phyloP scores from a whole-genome alignment of 352 stramenopile genomes.

The Pythium aphanidermatum region DNA sequence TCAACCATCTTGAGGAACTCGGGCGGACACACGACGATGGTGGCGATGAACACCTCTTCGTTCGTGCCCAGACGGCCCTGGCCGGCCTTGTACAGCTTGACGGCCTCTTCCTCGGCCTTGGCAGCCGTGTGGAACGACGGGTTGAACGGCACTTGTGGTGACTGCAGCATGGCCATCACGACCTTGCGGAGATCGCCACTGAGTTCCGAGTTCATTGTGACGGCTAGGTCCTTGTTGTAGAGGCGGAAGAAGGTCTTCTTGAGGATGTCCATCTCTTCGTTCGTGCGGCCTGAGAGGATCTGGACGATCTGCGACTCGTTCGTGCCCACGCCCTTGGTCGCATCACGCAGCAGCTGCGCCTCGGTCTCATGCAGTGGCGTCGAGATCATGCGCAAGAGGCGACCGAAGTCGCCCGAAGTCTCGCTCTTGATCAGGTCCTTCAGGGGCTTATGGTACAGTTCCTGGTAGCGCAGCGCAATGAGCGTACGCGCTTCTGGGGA shows the following conservation, averaged over 20 bases:
- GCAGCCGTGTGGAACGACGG: slow-evolving; percentile 51
- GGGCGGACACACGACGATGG: slow-evolving; percentile 44
- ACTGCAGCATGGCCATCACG: slow-evolving; percentile 61
- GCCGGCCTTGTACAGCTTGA: slow-evolving; percentile 68
- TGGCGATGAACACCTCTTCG: slow-evolving; percentile 63
- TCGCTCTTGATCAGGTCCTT: slow-evolving; percentile 56
- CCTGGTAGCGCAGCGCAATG: slow-evolving; percentile 62
- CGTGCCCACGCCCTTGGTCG: slow-evolving; percentile 67
- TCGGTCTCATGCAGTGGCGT: slow-evolving; percentile 64
- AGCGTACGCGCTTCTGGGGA: slow-evolving; percentile 62
- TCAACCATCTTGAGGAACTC: slow-evolving; percentile 67
- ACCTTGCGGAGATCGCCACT: slow-evolving; percentile 74
- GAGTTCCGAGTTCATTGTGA: slow-evolving; percentile 59
- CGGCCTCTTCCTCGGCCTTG: slow-evolving; percentile 58
- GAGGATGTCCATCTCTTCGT: slow-evolving; percentile 76
- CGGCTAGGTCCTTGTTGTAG: slow-evolving; percentile 59
- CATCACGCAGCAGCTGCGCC: slow-evolving; percentile 56
- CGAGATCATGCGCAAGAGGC: slow-evolving; percentile 65
- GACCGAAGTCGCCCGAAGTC: slow-evolving; percentile 68
- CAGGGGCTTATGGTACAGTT: slow-evolving; percentile 57
- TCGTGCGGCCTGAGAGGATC: slow-evolving; percentile 62
- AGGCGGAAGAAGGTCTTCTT: slow-evolving; percentile 74
- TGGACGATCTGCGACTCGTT: slow-evolving; percentile 63
- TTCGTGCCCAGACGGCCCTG: slow-evolving; percentile 70
- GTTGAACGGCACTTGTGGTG: slow-evolving; percentile 44